Conservation (phyloP, 2,329 filamentous ascomycete species). For the Cladophialophora yegresii region DNA sequence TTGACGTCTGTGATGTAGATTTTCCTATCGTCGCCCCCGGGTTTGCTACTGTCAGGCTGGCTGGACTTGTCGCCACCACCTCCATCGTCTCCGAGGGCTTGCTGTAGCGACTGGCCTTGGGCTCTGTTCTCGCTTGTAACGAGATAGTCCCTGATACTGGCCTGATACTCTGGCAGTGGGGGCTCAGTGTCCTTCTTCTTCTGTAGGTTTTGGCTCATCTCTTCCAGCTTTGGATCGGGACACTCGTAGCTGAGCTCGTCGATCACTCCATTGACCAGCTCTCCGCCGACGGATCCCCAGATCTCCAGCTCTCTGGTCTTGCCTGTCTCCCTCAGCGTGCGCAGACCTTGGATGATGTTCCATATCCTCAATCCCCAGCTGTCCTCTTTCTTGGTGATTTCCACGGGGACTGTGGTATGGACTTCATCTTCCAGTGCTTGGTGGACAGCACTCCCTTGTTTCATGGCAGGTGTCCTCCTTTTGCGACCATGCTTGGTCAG, state of each 20-base stretch:
- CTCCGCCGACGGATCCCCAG: slow-evolving; percentile 80
- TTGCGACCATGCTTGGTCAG: slow-evolving; percentile 76
- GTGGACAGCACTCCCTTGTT: slow-evolving; percentile 75
- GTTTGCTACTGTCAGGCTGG: slow-evolving; percentile 15
- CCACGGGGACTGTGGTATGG: slow-evolving; percentile 72
- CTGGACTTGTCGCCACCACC: slow-evolving; percentile 22
- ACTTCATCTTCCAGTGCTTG: slow-evolving; percentile 82
- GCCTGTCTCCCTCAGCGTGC: slow-evolving; percentile 69
- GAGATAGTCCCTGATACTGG: slow-evolving; percentile 50
- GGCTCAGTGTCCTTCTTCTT: slow-evolving; percentile 57
- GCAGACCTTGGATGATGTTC: slow-evolving; percentile 86
- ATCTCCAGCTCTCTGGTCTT: slow-evolving; percentile 76
- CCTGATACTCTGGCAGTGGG: slow-evolving; percentile 48
- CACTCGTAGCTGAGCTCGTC: slow-evolving; percentile 79
- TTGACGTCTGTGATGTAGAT: slow-evolving; percentile 89
- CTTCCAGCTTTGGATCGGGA: slow-evolving; percentile 71
- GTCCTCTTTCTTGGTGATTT: slow-evolving; percentile 75
- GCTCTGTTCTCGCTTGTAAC: slow-evolving; percentile 35
- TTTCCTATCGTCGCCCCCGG: slow-evolving; percentile 38
- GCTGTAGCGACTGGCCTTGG: slow-evolving; percentile 40
- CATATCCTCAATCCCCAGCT: slow-evolving; percentile 78
- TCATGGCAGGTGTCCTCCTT: slow-evolving; percentile 78
- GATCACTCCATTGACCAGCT: slow-evolving; percentile 85
- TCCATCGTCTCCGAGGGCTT: slow-evolving; percentile 32
- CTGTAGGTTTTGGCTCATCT: slow-evolving; percentile 53